Conservation (phyloP, 306 rosid genomes). For the Lathyrus sativus region DNA sequence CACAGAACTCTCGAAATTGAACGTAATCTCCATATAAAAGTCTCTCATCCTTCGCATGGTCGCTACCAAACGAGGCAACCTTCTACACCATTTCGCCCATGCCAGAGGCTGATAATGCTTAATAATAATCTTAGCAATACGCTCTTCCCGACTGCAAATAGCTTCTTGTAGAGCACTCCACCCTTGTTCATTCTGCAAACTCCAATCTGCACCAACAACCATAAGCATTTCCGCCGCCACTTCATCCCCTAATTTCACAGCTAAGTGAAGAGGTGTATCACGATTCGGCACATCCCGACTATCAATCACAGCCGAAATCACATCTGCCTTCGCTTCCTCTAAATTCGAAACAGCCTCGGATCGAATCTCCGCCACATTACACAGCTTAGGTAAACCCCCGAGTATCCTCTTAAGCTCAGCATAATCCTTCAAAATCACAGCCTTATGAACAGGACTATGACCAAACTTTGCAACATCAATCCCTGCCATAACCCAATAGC, state of each 20-base stretch:
- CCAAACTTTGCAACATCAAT: constrained; percentile 68
- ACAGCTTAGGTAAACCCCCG: constrained; percentile 61
- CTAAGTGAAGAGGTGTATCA: constrained; percentile 92
- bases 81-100: constrained; percentile 99
- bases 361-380: constrained; percentile 66
- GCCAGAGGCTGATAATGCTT: constrained; percentile 95
- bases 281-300: constrained; percentile 89
- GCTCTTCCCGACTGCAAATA: constrained; percentile 83
- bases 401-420: constrained; percentile 66
- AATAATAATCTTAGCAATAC: constrained; percentile 76
- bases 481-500: constrained; percentile 73
- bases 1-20: constrained; percentile 97
- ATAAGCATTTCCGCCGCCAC: constrained; percentile 83
- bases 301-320: constrained; percentile 74
- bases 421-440: constrained; percentile 74
- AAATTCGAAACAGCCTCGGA: constrained; percentile 65
- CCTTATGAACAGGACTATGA: constrained; percentile 93
- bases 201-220: constrained; percentile 98
- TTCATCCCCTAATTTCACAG: constrained; percentile 84
- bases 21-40: constrained; percentile 97
- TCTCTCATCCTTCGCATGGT: constrained; percentile 95
- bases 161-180: constrained; percentile 99
- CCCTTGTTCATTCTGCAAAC: constrained; percentile 96
- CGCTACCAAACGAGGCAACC: constrained; percentile 91
- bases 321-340: constrained; percentile 94